Evolutionary conservation across 768 basidiomycete species (phyloP).

Genomic region (Rhizopogon vinicolor): DNA sequence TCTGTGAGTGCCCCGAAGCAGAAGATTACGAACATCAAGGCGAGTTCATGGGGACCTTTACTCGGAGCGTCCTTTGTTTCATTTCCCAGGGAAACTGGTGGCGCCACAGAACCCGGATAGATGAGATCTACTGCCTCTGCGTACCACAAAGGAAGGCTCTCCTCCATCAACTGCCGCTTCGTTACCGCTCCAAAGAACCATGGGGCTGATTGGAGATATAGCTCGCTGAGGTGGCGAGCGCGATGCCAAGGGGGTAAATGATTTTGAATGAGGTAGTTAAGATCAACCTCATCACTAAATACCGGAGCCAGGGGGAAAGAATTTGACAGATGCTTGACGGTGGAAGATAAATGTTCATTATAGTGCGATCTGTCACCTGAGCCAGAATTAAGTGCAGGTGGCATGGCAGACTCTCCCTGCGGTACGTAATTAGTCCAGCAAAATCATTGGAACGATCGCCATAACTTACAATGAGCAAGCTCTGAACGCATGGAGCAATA

Average conservation of each 20-base stretch:
- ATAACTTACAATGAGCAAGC: conserved; percentile 49
- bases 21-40: conserved; percentile 57
- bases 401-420: conserved; percentile 20
- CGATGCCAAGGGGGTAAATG: conserved; percentile 59
- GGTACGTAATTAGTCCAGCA: neutral
- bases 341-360: conserved; percentile 13
- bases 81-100: conserved; percentile 2
- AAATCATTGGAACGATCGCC: neutral
- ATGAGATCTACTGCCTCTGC: conserved; percentile 36
- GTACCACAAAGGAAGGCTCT: conserved; percentile 64
- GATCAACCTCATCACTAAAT: conserved; percentile 31
- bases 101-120: conserved; percentile 21
- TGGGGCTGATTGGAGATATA: conserved; percentile 73
- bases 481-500: conserved; percentile 28
- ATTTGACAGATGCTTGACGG: conserved; percentile 24
- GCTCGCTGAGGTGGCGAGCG: conserved; percentile 52
- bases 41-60: conserved; percentile 53
- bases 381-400: neutral
- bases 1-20: conserved; percentile 62
- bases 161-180: conserved; percentile 55
- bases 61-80: conserved; percentile 11
- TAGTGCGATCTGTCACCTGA: neutral
- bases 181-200: conserved; percentile 80
- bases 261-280: conserved; percentile 40
- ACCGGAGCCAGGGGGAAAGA: conserved; percentile 48